Conservation (phyloP, 2,329 filamentous ascomycete genomes). For the Penicillium capsulatum region DNA sequence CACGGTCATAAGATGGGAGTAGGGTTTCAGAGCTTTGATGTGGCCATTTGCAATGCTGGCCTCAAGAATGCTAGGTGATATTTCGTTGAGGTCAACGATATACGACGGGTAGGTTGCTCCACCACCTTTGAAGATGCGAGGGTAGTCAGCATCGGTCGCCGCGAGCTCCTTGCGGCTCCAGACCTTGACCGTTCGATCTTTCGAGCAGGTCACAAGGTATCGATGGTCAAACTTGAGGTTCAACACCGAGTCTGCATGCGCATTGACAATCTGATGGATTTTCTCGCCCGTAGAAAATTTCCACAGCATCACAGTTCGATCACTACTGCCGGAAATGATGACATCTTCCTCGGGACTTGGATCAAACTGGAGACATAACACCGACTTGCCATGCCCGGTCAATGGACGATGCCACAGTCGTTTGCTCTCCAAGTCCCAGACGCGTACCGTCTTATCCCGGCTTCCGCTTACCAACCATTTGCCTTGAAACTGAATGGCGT, state of each 20-base stretch:
- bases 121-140: constrained; percentile 40
- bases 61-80: constrained; percentile 42
- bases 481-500: constrained; percentile 83
- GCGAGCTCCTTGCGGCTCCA: constrained; percentile 76
- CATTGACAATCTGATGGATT: constrained; percentile 68
- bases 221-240: constrained; percentile 90
- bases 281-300: constrained; percentile 84
- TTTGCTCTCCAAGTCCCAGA: constrained; percentile 83
- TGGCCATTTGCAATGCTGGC: constrained; percentile 41
- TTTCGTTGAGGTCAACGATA: constrained; percentile 49
- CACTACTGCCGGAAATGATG: constrained; percentile 92
- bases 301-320: constrained; percentile 88
- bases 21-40: constrained; percentile 55
- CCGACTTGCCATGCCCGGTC: constrained; percentile 74
- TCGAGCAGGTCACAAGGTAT: constrained; percentile 92
- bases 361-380: constrained; percentile 93
- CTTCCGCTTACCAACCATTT: constrained; percentile 91
- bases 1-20: constrained; percentile 71
- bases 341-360: constrained; percentile 80
- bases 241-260: constrained; percentile 85
- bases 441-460: constrained; percentile 77
- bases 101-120: constrained; percentile 50
- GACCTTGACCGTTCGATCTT: constrained; percentile 94
- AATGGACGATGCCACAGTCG: constrained; percentile 72
- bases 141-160: constrained; percentile 44